Evolutionary conservation across 148 eudicot genomes (phyloP).

Genomic region (Rhododendron mucronatum): DNA sequence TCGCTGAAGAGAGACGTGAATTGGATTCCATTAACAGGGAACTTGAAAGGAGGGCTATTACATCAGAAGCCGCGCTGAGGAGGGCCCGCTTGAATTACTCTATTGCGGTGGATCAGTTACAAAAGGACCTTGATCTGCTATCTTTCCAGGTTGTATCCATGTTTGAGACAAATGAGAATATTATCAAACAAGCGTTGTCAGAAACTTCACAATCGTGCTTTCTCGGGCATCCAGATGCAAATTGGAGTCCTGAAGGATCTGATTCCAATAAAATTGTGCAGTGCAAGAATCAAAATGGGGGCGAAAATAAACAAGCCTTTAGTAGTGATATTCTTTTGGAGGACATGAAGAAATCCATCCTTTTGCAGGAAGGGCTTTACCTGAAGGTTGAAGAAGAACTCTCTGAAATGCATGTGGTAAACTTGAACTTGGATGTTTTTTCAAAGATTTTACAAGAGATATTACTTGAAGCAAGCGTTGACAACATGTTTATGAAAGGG

Average conservation of each 20-base stretch:
- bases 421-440: slow-evolving; percentile 60
- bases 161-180: slow-evolving; percentile 84
- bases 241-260: slow-evolving; percentile 19
- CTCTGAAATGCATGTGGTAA: slow-evolving; percentile 51
- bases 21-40: slow-evolving; percentile 61
- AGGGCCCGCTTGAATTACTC: slow-evolving; percentile 88
- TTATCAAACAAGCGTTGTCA: slow-evolving; percentile 63
- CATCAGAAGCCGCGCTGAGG: slow-evolving; percentile 79
- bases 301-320: slow-evolving; percentile 27
- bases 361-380: slow-evolving; percentile 63
- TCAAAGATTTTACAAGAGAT: slow-evolving; percentile 55
- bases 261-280: slow-evolving; percentile 18
- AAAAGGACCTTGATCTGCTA: slow-evolving; percentile 86
- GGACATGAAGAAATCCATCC: slow-evolving; percentile 65
- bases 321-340: slow-evolving; percentile 57
- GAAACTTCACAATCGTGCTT: slow-evolving; percentile 43
- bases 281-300: slow-evolving; percentile 27
- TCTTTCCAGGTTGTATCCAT: slow-evolving; percentile 86
- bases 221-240: slow-evolving; percentile 25
- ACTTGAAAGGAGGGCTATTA: slow-evolving; percentile 71
- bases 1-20: slow-evolving; percentile 60
- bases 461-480: slow-evolving; percentile 47
- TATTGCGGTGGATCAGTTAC: slow-evolving; percentile 83
- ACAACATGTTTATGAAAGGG: slow-evolving; percentile 25
- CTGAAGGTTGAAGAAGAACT: slow-evolving; percentile 74